Evolutionary conservation across 495 filamentous ascomycete genomes (phyloP), one percentile per base, ranked within the genome.

Genomic region (Choiromyces venosus): DNA sequence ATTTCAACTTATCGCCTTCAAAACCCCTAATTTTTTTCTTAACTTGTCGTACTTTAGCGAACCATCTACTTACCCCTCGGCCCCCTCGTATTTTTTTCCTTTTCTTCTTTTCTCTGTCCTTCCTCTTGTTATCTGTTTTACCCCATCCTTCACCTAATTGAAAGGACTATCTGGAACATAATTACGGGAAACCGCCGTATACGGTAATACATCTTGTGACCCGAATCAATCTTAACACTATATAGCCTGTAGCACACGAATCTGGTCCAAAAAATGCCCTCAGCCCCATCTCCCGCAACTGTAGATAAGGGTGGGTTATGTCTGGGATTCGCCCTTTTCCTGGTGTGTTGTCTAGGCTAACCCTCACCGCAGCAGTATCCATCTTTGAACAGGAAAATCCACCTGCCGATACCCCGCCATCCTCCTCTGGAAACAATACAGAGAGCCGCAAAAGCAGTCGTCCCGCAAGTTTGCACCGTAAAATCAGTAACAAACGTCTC

Each of bases 401-500:
- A 33, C 25, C 52, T 68, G 4, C 25, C 65, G 33, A 21, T 66
- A 21, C 38, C 65, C 35, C 37, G 2, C 16, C 21, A 37, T 46
- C 29, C 33, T n/a, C 40, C 65, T 16, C 25, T 0, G 65, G 38
- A 66, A 52, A 65, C 66, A 73, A 33, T 66, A 65, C 65, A 1
- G 12, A 29, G 52, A 61, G 25, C 25, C 25, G 25, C 52, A 61
- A 33, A 5, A 18, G 25, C 44, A 71, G 67, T 19, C 66, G 44
- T 69, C 61, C 33, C 65, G 68, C 71, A 19, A n/a, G 61, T 42
- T 67, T 80, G 38, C 74, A 73, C 29, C 76, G 68, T 46, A 73
- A 61, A 56, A 40, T 71, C 25, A 77, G 77, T 39, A 52, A 36
- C 40, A 73, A 76, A 42, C 74, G 69, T n/a, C 71, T 80, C 29